Base-by-base conservation (phyloP, 805 yeast species). In the Metschnikowia bowlesiae region DNA sequence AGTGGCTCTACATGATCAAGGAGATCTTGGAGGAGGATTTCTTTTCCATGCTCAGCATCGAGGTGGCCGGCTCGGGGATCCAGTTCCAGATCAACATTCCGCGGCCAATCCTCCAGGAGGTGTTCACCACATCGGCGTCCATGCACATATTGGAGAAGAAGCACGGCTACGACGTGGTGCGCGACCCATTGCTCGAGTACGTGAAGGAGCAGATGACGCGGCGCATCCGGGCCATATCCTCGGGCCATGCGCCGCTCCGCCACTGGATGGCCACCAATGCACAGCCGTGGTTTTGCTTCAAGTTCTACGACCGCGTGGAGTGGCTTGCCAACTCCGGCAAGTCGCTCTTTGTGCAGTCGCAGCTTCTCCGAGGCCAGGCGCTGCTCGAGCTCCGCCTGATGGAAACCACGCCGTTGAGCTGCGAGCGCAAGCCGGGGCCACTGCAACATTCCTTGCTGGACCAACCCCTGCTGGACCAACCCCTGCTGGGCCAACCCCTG, bases 271-370 rank as follows among this genome's bases (percentile, higher is more conserved):
- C 46, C 54, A 65, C 60, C 53, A 67, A 57, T 46, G 13, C 58
- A 53, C 33, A 65, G 62, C 53, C 72, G 62, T 62, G 87, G 86
- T 50, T 75, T 77, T 61, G 84, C 78, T 57, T 83, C 74, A 81
- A 82, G 52, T 71, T 79, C 48, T 87, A 84, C 62, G 96, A 90
- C 64, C 69, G 91, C 40, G 61, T 90, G 7, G 94, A 89, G 57
- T 73, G 77, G 77, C 58, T 64, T 6, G 44, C 53, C 4, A 64
- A 63, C 47, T 62, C 62, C 42, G 61, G 71, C 32, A 64, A 63
- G 43, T 26, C 62, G 1, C 64, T 73, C 34, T 62, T 56, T 47
- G 52, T 68, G 10, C 67, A 64, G 43, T 59, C 68, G 39, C 66
- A 63, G 22, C 58, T 72, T 1, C 53, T 64, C 28, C 71, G 72